phyloP scores from a whole-genome alignment of 768 basidiomycete genomes.

The Tricholoma furcatifolium region DNA sequence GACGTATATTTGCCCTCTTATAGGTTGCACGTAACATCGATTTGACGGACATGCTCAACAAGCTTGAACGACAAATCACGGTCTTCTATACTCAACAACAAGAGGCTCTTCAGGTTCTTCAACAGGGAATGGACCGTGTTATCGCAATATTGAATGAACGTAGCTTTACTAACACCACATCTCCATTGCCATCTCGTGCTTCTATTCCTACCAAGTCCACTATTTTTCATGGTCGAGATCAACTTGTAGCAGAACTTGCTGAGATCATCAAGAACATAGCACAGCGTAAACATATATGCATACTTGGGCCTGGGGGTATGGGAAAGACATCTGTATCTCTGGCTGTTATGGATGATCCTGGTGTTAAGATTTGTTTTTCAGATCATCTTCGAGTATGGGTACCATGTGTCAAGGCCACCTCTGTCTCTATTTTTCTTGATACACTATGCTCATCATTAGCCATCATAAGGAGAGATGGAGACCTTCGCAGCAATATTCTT shows the following conservation, averaged over 20 bases:
- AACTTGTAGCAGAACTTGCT: conserved; percentile 9
- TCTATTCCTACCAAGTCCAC: conserved; percentile 11
- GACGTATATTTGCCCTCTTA: neutral
- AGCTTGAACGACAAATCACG: conserved; percentile 10
- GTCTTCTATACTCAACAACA: conserved; percentile 2
- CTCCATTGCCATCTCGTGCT: neutral
- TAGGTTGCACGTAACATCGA: conserved; percentile 7
- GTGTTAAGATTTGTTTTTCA: conserved; percentile 21
- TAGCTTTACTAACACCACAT: neutral
- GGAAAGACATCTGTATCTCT: conserved; percentile 32
- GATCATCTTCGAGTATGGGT: conserved; percentile 27
- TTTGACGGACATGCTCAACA: neutral
- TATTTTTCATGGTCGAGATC: conserved; percentile 19
- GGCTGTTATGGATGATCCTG: conserved; percentile 25
- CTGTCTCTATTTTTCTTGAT: neutral
- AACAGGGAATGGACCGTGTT: conserved; percentile 4
- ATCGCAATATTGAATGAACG: neutral
- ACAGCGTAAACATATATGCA: conserved; percentile 14
- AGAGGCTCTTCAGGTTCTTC: neutral
- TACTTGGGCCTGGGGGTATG: conserved; percentile 35
- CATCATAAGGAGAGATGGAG: neutral
- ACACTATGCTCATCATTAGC: neutral
- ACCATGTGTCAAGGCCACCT: conserved; percentile 10
- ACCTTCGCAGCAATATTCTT: neutral
- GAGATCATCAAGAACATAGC: neutral